Conservation (phyloP, 257 asterid genomes). For the Solanum microdontum region DNA sequence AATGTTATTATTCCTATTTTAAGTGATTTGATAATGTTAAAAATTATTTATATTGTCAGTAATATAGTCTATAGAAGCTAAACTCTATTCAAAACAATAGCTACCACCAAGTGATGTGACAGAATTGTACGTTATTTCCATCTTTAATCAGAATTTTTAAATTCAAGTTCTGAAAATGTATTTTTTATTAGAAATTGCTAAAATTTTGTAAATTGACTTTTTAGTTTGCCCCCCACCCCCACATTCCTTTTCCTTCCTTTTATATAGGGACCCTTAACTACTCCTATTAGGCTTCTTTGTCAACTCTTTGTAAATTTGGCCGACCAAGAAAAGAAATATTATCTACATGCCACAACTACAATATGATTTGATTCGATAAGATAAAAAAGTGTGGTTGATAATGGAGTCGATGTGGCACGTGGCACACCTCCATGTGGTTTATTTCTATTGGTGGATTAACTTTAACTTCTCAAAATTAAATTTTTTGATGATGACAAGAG, state of each 20-base stretch:
- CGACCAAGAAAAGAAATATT: background rate
- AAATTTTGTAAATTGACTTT: too few species aligned
- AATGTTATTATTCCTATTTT: background rate
- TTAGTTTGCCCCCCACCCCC: background rate
- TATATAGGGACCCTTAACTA: background rate
- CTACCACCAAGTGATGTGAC: background rate
- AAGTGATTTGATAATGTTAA: background rate
- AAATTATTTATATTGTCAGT: background rate
- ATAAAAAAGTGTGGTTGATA: background rate
- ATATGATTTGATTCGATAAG: background rate
- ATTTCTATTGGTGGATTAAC: background rate
- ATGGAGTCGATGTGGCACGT: background rate
- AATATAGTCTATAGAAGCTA: background rate
- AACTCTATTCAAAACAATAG: background rate
- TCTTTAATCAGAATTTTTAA: too few species aligned
- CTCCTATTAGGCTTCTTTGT: background rate
- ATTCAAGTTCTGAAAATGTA: too few species aligned
- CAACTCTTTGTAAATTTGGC: background rate
- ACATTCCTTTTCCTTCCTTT: background rate
- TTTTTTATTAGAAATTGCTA: too few species aligned
- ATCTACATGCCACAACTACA: background rate
- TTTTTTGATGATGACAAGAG: background rate
- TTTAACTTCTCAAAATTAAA: background rate
- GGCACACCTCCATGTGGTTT: background rate
- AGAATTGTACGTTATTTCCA: fast-evolving